These are phyloP conservation scores for Eragrostis tef DNA, from an alignment of 202 grass and related monocot genomes.

Conservation along the genomic window DNA sequence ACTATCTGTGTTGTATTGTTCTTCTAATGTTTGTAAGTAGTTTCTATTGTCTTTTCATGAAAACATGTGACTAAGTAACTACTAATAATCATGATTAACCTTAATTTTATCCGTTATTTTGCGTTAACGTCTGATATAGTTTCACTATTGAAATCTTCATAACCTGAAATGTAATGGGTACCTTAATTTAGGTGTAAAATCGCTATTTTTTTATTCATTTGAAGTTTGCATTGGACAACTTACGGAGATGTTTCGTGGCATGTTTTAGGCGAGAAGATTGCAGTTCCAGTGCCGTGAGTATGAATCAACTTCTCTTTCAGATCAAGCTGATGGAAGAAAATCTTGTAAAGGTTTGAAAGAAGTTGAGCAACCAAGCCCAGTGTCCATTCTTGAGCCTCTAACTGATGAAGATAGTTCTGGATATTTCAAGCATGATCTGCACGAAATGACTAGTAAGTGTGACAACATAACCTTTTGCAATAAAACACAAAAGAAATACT, in stretches of 20 bases:
- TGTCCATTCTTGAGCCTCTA: slow-evolving; percentile 73
- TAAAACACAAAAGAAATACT: slow-evolving; percentile 11
- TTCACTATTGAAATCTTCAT: slow-evolving; percentile 23
- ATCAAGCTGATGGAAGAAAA: slow-evolving; percentile 38
- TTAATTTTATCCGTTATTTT: slow-evolving; percentile 7
- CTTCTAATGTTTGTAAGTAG: not conserved
- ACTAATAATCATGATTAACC: not conserved
- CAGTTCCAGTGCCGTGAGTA: slow-evolving; percentile 42
- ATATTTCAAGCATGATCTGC: slow-evolving; percentile 47
- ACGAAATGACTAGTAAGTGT: slow-evolving; percentile 64
- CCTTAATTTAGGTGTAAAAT: not conserved
- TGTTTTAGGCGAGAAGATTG: slow-evolving; percentile 48
- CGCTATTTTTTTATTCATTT: not conserved
- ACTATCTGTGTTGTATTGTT: not conserved
- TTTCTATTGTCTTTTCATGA: not conserved
- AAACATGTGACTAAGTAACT: not conserved
- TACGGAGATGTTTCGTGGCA: not conserved
- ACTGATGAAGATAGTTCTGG: slow-evolving; percentile 65
- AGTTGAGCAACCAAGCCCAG: slow-evolving; percentile 67
- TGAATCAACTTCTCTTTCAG: slow-evolving; percentile 35
- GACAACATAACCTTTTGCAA: slow-evolving; percentile 8
- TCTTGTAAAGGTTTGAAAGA: slow-evolving; percentile 55
- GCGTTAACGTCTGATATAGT: not conserved
- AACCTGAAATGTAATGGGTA: not conserved
- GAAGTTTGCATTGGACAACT: slow-evolving; percentile 27